Base-by-base conservation (phyloP, 2,329 filamentous ascomycete species). In the Epichloe elymi region DNA sequence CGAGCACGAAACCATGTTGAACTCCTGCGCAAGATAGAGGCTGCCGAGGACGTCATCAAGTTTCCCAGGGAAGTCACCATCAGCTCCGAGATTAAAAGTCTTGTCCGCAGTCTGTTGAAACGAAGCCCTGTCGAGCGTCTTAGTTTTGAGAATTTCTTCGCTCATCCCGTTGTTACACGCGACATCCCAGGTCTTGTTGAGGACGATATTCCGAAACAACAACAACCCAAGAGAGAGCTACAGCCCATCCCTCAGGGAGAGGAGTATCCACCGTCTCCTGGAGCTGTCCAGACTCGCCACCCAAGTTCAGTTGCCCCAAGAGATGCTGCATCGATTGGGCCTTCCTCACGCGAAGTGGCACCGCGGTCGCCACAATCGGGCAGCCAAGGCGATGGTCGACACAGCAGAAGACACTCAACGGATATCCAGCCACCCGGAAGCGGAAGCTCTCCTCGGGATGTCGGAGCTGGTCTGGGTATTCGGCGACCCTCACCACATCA, bases 1-100 rank as follows among this genome's bases (percentile, higher is more conserved):
- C 79, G 88, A 57, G 93, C 93, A 35, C 82, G 81, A 51, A 97
- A 98, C 63, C 93, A 98, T 62, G 90, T 98, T 40, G 93, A 98
- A 65, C 73, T 98, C 37, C 76, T 97, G 42, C 82, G 88, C 54
- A 93, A 86, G 70, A 98, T 98, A 57, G 91, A 97, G 65, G 84
- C 84, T 54, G 83, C 85, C 17, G 85, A 94, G 56, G 91, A 97
- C 63, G 74, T 80, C 55, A 94, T 97, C 67, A 82, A 78, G 56
- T 97, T 97, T 58, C 81, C 85, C 0, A 79, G 80, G 86, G 86
- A 89, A 47, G 78, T 80, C 35, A 72, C 78, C 46, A 79, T 87
- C 53, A 91, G 81, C 57, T 69, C 82, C 46, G 84, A 86, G 10
- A 80, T 96, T 70, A 95, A 95, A 66, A 74, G 76, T 20, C 71